These are phyloP conservation scores for Mrakia frigida DNA, from an alignment of 768 basidiomycete genomes.

Conservation along the genomic window DNA sequence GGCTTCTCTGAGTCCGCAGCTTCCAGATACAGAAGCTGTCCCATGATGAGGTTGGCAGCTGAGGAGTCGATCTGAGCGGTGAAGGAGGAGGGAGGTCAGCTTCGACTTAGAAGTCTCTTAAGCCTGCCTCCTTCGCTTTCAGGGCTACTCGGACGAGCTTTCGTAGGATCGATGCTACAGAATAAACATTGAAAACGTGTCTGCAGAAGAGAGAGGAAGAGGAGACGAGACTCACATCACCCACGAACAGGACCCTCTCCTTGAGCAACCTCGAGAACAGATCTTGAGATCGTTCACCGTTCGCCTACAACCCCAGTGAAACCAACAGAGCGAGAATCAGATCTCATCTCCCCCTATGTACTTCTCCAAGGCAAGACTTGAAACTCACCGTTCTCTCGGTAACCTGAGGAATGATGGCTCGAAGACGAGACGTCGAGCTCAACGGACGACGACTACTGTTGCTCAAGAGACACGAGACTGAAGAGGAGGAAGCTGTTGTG, in stretches of 20 bases:
- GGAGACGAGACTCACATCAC: constrained; percentile 56
- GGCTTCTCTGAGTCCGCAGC: constrained; percentile 92
- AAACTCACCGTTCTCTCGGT: constrained; percentile 19
- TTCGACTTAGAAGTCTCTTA: no score
- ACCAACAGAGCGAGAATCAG: neutral
- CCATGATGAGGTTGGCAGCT: constrained; percentile 78
- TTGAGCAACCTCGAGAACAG: constrained; percentile 89
- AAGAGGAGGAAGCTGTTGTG: neutral
- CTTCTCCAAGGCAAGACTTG: neutral
- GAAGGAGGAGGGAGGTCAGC: neutral
- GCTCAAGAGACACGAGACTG: neutral
- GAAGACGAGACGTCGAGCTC: neutral
- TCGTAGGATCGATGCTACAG: no score
- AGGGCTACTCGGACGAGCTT: no score
- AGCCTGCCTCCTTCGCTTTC: no score
- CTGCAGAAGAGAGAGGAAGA: no score
- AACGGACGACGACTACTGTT: neutral
- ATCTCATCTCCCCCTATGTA: neutral
- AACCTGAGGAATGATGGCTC: constrained; percentile 20
- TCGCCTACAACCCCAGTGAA: neutral
- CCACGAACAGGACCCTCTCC: constrained; percentile 94
- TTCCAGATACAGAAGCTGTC: constrained; percentile 90
- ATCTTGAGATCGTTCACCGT: constrained; percentile 55
- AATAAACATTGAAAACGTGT: no score
- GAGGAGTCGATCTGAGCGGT: constrained; percentile 68